phyloP scores from a whole-genome alignment of 495 filamentous ascomycete genomes.

The Xylaria longipes region DNA sequence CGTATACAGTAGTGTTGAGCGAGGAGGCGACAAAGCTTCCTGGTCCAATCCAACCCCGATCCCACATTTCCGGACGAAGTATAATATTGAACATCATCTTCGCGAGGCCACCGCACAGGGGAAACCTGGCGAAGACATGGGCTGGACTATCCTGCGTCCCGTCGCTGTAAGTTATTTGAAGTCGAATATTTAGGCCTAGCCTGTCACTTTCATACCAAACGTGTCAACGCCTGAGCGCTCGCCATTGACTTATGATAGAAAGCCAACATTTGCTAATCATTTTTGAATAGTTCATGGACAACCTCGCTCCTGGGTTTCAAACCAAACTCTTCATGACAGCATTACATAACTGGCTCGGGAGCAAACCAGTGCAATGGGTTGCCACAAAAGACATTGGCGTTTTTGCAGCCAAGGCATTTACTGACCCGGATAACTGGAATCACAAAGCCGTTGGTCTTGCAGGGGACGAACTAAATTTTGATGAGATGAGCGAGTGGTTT shows the following conservation, averaged over 20 bases:
- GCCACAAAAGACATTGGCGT: conserved; percentile 66
- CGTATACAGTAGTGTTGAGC: conserved; percentile 74
- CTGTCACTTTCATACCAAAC: background rate
- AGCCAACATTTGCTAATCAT: conserved; percentile 3
- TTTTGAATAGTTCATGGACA: conserved; percentile 64
- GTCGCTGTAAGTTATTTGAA: conserved; percentile 42
- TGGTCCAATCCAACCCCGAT: conserved; percentile 64
- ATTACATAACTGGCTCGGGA: conserved; percentile 52
- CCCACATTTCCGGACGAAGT: conserved; percentile 72
- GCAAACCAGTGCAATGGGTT: conserved; percentile 62
- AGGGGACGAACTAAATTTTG: conserved; percentile 54
- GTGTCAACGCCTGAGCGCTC: background rate
- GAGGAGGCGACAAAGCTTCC: conserved; percentile 63
- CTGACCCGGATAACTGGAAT: conserved; percentile 44
- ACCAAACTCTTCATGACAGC: conserved; percentile 66
- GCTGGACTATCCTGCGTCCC: conserved; percentile 68
- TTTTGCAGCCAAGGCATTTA: conserved; percentile 67
- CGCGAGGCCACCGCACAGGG: conserved; percentile 38
- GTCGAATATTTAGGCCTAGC: background rate
- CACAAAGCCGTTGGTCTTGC: conserved; percentile 50
- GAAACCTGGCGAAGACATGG: conserved; percentile 50
- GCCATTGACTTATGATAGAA: background rate
- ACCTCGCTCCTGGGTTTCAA: conserved; percentile 61
- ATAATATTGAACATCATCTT: conserved; percentile 69
- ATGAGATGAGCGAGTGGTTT: conserved; percentile 47